phyloP scores from a whole-genome alignment of 1,284 basidiomycete genomes.

The Microbotryum silenes-acaulis region DNA sequence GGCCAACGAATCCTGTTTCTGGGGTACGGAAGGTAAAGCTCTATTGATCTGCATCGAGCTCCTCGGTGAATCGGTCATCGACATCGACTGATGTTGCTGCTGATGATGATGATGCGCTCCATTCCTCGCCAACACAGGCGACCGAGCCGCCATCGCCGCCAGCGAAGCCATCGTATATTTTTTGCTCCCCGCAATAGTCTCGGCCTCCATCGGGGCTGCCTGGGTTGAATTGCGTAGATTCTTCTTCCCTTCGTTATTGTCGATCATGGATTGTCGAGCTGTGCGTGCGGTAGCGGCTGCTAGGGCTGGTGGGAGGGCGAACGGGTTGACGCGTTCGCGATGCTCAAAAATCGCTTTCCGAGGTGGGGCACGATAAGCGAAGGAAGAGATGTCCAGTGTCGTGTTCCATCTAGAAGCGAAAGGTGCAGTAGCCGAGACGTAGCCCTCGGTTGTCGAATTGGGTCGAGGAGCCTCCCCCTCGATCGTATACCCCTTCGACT shows the following conservation, averaged over 20 bases:
- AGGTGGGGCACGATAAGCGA: slow-evolving; percentile 35
- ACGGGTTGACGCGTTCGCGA: too few relatives aligned
- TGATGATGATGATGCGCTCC: neutral
- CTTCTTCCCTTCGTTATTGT: too few relatives aligned
- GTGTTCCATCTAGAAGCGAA: slow-evolving; percentile 84
- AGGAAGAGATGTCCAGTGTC: slow-evolving; percentile 60
- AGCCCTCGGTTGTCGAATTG: neutral
- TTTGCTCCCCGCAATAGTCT: slow-evolving; percentile 52
- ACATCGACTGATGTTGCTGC: too few relatives aligned
- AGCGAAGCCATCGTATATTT: slow-evolving; percentile 50
- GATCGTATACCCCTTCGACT: neutral
- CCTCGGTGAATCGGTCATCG: neutral
- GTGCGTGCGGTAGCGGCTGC: too few relatives aligned
- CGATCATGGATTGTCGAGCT: too few relatives aligned
- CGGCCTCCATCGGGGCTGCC: slow-evolving; percentile 11
- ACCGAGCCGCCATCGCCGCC: slow-evolving; percentile 15
- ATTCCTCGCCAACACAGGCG: slow-evolving; percentile 9
- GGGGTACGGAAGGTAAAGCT: neutral
- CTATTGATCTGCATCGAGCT: neutral
- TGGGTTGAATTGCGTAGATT: too few relatives aligned
- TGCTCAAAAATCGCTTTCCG: slow-evolving; percentile 17
- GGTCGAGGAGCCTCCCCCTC: neutral
- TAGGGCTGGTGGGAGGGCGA: too few relatives aligned
- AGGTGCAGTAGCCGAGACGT: slow-evolving; percentile 55
- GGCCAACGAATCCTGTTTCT: neutral